Evolutionary conservation across 352 stramenopile species (phyloP), one percentile per base, ranked within the genome.

Genomic region (Peronospora destructor): DNA sequence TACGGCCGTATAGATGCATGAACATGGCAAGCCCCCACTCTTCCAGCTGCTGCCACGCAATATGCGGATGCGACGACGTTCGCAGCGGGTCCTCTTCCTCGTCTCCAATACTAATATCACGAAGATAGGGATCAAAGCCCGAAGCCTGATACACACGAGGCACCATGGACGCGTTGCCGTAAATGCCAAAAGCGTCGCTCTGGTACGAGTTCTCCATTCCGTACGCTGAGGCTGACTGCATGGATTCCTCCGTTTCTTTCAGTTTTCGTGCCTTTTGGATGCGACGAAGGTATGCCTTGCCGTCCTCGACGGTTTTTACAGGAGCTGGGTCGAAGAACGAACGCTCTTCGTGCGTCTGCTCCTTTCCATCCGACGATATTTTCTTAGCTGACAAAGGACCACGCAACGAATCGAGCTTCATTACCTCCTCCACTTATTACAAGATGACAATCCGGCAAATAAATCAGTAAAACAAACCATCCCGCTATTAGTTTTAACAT

Each of bases 1-100:
- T 91, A 61, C 81, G 79, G 49, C 76, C 85, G 61, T 91, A 91
- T 49, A 91, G 45, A 50, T 91, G 80, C 75, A 91, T 89, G 62
- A 91, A 89, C 74, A 91, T 87, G 9, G 72, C 73, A 13, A 91
- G 61, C 12, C 79, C 77, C 58, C 72, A 73, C 30, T 91, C 76
- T 46, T 91, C 80, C 3, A 88, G 59, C 50, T 91, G 76, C 38
- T 71, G 70, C 79, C 80, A 91, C 7, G 80, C 77, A 23, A 85
- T 68, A 25, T 87, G 73, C 38, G 77, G 72, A 50, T 82, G 72
- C 17, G 80, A 91, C 19, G 69, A 78, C 11, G 80, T 87, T 30
- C 78, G 80, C 29, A 91, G 60, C 25, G 80, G 73, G 41, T 91
- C 77, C 47, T 87, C 77, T 17, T 89, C 73, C 7, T 84, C 71